Evolutionary conservation across 1,139 yeast genomes (phyloP).

Genomic region (Candida freyschussii): DNA sequence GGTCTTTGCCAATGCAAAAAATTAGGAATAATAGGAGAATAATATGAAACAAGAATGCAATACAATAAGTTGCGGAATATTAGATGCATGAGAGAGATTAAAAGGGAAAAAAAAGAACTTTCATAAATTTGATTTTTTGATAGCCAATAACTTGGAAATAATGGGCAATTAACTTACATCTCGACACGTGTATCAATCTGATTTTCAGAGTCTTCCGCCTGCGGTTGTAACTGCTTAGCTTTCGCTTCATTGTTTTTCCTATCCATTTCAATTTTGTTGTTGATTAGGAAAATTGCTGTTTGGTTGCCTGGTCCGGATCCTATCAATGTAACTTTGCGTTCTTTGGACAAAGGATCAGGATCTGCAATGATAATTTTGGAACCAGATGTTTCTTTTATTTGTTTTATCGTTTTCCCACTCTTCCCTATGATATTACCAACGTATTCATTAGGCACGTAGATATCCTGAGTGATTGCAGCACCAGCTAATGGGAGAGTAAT

Average conservation of each 20-base stretch:
- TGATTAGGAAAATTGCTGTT: conserved; percentile 72
- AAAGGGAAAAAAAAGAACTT: too few relatives aligned
- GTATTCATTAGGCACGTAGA: conserved; percentile 69
- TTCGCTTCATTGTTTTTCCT: conserved; percentile 36
- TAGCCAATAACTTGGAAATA: too few relatives aligned
- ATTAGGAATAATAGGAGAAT: too few relatives aligned
- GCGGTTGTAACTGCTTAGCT: conserved; percentile 1
- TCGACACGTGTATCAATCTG: too few relatives aligned
- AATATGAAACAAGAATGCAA: too few relatives aligned
- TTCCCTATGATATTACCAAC: conserved; percentile 87
- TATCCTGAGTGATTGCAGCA: conserved; percentile 43
- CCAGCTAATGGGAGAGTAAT: conserved; percentile 4
- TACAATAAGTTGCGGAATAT: too few relatives aligned
- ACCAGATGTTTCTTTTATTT: conserved; percentile 72
- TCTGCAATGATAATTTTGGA: conserved; percentile 72
- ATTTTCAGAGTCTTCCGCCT: not conserved
- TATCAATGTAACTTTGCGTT: conserved; percentile 64
- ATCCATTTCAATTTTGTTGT: conserved; percentile 68
- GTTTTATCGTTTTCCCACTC: conserved; percentile 79
- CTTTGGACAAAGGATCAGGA: conserved; percentile 46
- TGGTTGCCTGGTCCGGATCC: conserved; percentile 70
- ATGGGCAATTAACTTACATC: too few relatives aligned
- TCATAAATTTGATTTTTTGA: too few relatives aligned
- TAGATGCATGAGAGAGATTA: too few relatives aligned
- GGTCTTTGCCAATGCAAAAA: too few relatives aligned